Evolutionary conservation across 164 flowering plant genomes (phyloP).

Genomic region (Macadamia integrifolia): DNA sequence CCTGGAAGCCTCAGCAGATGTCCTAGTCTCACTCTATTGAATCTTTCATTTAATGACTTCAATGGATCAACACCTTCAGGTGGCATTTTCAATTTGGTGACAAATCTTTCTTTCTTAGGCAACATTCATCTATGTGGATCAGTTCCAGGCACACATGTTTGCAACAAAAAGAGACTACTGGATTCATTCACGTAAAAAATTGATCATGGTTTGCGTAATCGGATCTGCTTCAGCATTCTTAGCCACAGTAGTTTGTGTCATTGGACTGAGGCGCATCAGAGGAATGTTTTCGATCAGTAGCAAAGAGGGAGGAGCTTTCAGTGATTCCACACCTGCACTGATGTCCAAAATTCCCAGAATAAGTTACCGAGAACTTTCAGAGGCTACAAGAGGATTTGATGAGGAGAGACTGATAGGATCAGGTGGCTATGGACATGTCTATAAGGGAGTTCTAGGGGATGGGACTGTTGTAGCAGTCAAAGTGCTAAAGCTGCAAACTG

Average conservation of each 20-base stretch:
- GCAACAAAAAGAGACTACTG: constrained; percentile 14
- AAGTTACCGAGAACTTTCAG: constrained; percentile 29
- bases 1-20: constrained; percentile 31
- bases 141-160: constrained; percentile 27
- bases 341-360: constrained; percentile 33
- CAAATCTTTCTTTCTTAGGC: constrained; percentile 35
- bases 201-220: constrained; percentile 24
- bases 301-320: constrained; percentile 4
- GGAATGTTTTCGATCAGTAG: background rate
- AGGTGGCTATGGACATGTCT: constrained; percentile 45
- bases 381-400: constrained; percentile 42
- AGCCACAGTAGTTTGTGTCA: constrained; percentile 24
- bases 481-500: constrained; percentile 31
- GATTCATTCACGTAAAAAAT: constrained; percentile 19
- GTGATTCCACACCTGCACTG: constrained; percentile 23
- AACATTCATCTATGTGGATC: constrained; percentile 41
- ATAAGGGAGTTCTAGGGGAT: constrained; percentile 35
- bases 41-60: background rate
- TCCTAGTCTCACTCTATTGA: background rate
- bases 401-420: constrained; percentile 29
- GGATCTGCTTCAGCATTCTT: constrained; percentile 23
- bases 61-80: constrained; percentile 7
- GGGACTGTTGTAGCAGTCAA: constrained; percentile 39
- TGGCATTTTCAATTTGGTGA: constrained; percentile 24
- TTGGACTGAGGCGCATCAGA: constrained; percentile 19